phyloP scores from a whole-genome alignment of 2,329 filamentous ascomycete genomes.

The Pyrenochaeta sp. region DNA sequence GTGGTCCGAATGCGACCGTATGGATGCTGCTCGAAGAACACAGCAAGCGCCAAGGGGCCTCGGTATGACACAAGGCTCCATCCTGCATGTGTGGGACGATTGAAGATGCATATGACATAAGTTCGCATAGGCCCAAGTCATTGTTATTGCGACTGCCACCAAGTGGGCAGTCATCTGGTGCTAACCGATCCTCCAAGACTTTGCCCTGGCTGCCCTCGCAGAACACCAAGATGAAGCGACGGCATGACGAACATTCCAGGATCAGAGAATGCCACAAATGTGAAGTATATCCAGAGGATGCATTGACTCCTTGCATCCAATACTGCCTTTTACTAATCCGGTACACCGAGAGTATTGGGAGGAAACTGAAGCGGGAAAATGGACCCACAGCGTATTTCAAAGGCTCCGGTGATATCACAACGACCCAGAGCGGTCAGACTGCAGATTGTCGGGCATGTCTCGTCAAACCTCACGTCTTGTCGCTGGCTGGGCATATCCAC shows the following conservation, averaged over 20 bases:
- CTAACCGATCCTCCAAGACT: conserved; percentile 6
- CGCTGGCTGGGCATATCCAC: conserved; percentile 3
- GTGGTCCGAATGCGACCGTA: neutral
- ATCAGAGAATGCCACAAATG: neutral
- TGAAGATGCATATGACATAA: conserved; percentile 4
- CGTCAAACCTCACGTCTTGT: neutral
- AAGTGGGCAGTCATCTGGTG: neutral
- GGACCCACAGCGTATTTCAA: conserved; percentile 9
- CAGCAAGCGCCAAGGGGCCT: conserved; percentile 14
- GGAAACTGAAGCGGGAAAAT: conserved; percentile 10
- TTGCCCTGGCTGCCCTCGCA: conserved; percentile 1
- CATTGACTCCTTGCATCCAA: conserved; percentile 11
- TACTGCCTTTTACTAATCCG: conserved; percentile 4
- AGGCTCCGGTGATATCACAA: neutral
- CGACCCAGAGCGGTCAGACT: neutral
- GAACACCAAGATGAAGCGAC: neutral
- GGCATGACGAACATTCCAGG: neutral
- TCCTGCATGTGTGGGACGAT: conserved; percentile 7
- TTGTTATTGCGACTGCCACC: neutral
- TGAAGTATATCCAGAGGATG: neutral
- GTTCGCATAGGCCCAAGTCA: neutral
- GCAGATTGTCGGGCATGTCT: neutral
- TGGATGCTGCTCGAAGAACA: neutral
- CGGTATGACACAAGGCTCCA: conserved; percentile 12
- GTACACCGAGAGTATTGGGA: neutral